Percentiles rank a stretch among this genome's conserved stretches.
Evolutionary conservation across 192 early-diverging fungal species (phyloP).

Genomic region (Geranomyces michiganensis): DNA sequence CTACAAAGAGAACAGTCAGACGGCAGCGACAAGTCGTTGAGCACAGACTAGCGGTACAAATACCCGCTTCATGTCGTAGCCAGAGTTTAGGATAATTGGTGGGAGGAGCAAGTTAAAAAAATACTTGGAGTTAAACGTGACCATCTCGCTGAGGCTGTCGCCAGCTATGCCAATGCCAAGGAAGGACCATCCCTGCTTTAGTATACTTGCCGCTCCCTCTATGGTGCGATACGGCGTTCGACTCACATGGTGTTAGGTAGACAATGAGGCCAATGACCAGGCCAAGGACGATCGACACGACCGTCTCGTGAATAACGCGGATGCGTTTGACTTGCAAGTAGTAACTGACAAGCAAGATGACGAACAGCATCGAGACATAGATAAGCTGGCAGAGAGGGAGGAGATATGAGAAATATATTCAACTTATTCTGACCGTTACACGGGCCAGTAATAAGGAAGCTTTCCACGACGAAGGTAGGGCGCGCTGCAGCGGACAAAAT

Average conservation of each 20-base stretch:
- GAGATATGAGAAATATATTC: too few relatives aligned
- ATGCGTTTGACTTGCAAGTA: constrained; percentile 85
- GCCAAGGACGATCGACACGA: constrained; percentile 91
- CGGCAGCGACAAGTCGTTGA: neutral
- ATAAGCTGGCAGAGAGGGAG: constrained; percentile 53
- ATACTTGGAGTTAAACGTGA: constrained; percentile 87
- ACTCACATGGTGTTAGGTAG: constrained; percentile 18
- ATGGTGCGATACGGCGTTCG: too few relatives aligned
- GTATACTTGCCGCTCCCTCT: too few relatives aligned
- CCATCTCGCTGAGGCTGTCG: constrained; percentile 70
- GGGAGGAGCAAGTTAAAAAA: constrained; percentile 98
- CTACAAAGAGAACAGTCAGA: constrained; percentile 32
- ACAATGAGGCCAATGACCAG: constrained; percentile 51
- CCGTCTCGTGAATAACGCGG: constrained; percentile 91
- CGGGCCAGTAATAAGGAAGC: too few relatives aligned
- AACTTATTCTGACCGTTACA: too few relatives aligned
- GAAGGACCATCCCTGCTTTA: too few relatives aligned
- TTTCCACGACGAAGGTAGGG: too few relatives aligned
- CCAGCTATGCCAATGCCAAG: neutral
- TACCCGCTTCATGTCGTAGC: constrained; percentile 91
- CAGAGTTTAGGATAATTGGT: constrained; percentile 96
- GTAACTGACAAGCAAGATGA: constrained; percentile 86
- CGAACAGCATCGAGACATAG: constrained; percentile 79
- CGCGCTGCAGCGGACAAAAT: too few relatives aligned
- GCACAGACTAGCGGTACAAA: constrained; percentile 9